Base-by-base conservation (phyloP, 2,329 filamentous ascomycete species). In the Nectriaceae sp. region DNA sequence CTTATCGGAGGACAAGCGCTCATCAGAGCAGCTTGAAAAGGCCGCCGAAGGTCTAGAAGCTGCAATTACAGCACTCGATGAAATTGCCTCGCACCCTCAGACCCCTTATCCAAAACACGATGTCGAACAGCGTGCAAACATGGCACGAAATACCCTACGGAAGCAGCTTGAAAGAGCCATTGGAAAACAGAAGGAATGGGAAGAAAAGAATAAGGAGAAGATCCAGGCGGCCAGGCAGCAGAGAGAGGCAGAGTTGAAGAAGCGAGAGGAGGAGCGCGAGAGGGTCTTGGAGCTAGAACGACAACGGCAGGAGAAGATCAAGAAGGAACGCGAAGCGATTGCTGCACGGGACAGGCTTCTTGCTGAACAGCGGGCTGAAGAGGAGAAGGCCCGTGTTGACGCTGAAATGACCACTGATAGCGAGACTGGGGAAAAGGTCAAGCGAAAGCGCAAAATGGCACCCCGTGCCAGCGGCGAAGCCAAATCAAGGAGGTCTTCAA, bases 91-190 rank as follows among this genome's bases (percentile, higher is more conserved):
- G 24, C 76, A 83, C 50, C 80, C 82, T 1, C 76, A 83, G 49
- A 82, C 94, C 4, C 95, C 94, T 0, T 99, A 97, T 70, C 94
- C 93, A 5, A 87, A 90, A 60, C 81, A 88, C 51, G 90, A 97
- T 59, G 83, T 99, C 29, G 93, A 97, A 68, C 90, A 95, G 71
- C 90, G 95, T 65, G 93, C 94, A 37, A 96, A 90, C 76, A 99
- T 99, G 94, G 92, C 90, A 56, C 86, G 88, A 52, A 96, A 97
- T 67, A 99, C 95, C 1, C 90, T 96, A 73, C 87, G 89, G 56
- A 91, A 90, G 62, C 93, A 99, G 68, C 82, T 99, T 11, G 90
- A 95, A 63, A 85, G 91, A 61, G 88, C 89, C 4, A 83, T 93
- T 40, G 85, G 90, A 56, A 87, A 83, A 57, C 94, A 99, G 68